These are phyloP conservation scores for Gliomastix tumulicola DNA, from an alignment of 2,329 filamentous ascomycete genomes.

Conservation along the genomic window DNA sequence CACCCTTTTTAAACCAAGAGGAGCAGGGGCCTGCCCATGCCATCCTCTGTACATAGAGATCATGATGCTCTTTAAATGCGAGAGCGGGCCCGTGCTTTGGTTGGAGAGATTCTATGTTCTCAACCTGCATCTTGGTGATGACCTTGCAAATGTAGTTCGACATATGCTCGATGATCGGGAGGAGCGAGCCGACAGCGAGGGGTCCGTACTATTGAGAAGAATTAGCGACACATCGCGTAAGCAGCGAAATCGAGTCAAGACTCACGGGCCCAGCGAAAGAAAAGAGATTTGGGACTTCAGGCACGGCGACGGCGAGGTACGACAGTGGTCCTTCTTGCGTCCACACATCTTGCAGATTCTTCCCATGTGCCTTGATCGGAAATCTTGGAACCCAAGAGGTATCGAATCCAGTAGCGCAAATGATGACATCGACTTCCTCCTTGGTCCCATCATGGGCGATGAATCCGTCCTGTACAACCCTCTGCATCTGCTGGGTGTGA, in stretches of 20 bases:
- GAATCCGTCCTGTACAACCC: conserved; percentile 19
- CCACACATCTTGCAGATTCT: neutral
- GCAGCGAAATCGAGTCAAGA: neutral
- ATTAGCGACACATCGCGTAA: too few species aligned
- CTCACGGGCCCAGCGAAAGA: neutral
- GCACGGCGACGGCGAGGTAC: conserved; percentile 43
- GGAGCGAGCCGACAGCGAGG: conserved; percentile 43
- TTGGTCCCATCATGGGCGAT: conserved; percentile 19
- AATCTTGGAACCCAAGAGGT: conserved; percentile 42
- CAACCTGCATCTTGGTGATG: conserved; percentile 41
- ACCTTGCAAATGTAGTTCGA: conserved; percentile 42
- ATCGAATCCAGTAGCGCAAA: conserved; percentile 49
- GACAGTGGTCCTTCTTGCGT: conserved; percentile 13
- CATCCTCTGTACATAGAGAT: conserved; percentile 45
- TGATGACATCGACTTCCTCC: conserved; percentile 44
- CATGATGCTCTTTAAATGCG: conserved; percentile 42
- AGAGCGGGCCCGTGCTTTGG: conserved; percentile 38
- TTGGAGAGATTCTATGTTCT: conserved; percentile 37
- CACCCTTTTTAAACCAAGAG: conserved; percentile 43
- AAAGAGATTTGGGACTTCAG: conserved; percentile 35
- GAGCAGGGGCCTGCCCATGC: conserved; percentile 39
- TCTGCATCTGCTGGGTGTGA: conserved; percentile 10
- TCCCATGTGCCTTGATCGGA: conserved; percentile 26
- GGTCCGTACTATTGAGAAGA: neutral
- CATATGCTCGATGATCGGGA: conserved; percentile 44